These are phyloP conservation scores for Gracilaria domingensis DNA, from an alignment of 23 red algal genomes.

Conservation along the genomic window DNA sequence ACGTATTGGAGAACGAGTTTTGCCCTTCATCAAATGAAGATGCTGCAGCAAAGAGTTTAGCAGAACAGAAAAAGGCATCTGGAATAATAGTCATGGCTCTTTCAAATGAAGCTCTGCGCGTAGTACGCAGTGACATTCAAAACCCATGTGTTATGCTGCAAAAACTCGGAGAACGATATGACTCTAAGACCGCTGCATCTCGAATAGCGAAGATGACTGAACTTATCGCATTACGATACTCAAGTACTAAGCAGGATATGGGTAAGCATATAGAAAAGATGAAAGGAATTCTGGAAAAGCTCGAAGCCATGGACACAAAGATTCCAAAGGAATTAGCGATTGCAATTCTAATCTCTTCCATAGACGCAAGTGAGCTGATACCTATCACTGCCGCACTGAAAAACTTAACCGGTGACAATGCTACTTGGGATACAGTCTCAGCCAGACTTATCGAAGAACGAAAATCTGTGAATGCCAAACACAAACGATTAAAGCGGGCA, in stretches of 20 bases:
- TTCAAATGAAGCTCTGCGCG: conserved; percentile 23
- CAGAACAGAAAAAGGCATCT: neutral
- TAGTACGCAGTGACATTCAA: neutral
- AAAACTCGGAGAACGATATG: conserved; percentile 28
- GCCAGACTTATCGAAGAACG: conserved; percentile 1
- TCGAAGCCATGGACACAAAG: conserved; percentile 2
- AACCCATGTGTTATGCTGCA: conserved; percentile 19
- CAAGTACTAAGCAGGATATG: neutral
- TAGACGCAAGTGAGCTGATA: neutral
- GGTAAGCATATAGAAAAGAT: conserved; percentile 30
- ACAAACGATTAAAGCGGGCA: neutral
- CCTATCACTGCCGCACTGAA: neutral
- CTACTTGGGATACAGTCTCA: neutral
- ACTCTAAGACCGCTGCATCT: conserved; percentile 20
- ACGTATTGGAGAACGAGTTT: neutral
- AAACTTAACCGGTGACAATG: neutral
- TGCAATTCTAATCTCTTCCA: conserved; percentile 6
- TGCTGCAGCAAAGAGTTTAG: neutral
- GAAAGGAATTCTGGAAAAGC: conserved; percentile 24
- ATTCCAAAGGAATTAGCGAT: neutral
- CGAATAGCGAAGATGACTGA: conserved; percentile 22
- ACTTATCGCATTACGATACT: conserved; percentile 10
- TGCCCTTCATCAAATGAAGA: neutral
- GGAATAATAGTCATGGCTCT: conserved; percentile 31
- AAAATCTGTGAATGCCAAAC: neutral